Percentiles rank a stretch among this genome's conserved stretches.
These are phyloP conservation scores for Sphaerostilbella broomeana DNA, from an alignment of 2,329 filamentous ascomycete species.

Conservation along the genomic window DNA sequence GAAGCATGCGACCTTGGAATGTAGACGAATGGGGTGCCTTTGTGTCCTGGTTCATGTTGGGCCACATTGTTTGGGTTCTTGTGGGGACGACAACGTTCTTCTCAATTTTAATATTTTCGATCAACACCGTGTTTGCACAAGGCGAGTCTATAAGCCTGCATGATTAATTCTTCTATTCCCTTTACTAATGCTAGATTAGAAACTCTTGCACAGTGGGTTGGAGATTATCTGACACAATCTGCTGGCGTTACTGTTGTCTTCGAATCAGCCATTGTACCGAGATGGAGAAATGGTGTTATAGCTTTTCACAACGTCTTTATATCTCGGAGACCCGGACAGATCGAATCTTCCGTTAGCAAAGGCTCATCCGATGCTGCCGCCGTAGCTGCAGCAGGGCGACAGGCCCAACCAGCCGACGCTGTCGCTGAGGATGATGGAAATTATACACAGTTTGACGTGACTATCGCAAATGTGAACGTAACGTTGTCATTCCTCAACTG, in stretches of 20 bases:
- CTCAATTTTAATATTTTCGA: constrained; percentile 79
- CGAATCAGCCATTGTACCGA: constrained; percentile 94
- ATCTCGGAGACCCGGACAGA: constrained; percentile 79
- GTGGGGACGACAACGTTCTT: constrained; percentile 96
- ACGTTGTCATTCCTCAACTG: constrained; percentile 97
- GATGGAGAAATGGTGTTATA: constrained; percentile 92
- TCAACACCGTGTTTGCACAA: constrained; percentile 96
- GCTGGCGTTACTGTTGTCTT: constrained; percentile 92
- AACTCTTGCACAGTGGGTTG: constrained; percentile 86
- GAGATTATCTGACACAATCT: constrained; percentile 90
- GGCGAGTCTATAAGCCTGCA: constrained; percentile 41
- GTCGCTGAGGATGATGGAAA: constrained; percentile 73
- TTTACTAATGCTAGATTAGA: constrained; percentile 45
- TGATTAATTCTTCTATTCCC: not conserved
- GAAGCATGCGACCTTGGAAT: constrained; percentile 90
- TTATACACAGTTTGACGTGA: constrained; percentile 95
- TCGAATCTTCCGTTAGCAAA: constrained; percentile 78
- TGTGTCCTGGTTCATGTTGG: constrained; percentile 86
- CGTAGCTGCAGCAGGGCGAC: constrained; percentile 68
- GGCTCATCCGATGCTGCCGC: constrained; percentile 85
- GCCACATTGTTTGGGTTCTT: constrained; percentile 92
- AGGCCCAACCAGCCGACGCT: constrained; percentile 31
- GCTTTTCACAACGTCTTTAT: constrained; percentile 96
- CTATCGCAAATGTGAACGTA: constrained; percentile 91
- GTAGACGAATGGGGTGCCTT: constrained; percentile 94